Conservation (phyloP, 2,329 filamentous ascomycete genomes). For the Aspergillus ustus region DNA sequence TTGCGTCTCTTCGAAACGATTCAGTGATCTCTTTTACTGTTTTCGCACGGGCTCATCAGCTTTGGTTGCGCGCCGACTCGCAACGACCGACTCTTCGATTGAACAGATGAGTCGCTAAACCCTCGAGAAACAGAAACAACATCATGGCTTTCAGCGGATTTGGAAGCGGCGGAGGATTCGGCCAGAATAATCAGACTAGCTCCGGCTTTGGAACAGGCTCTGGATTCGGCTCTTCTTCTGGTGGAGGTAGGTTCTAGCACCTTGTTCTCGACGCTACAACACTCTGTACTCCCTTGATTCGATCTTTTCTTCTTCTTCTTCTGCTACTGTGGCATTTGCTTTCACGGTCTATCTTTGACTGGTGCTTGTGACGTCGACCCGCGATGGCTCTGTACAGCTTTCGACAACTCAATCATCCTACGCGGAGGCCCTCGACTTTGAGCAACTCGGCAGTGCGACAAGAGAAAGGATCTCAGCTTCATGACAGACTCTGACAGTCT, state of each 20-base stretch:
- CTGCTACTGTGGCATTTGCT: constrained; percentile 3
- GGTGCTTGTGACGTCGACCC: constrained; percentile 38
- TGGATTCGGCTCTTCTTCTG: constrained; percentile 39
- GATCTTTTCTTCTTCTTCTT: constrained; percentile 10
- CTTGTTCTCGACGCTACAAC: background rate
- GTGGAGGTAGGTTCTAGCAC: constrained; percentile 41
- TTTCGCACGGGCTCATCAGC: constrained; percentile 7
- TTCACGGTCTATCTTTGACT: constrained; percentile 23
- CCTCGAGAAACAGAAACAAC: constrained; percentile 27
- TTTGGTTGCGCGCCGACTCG: constrained; percentile 9
- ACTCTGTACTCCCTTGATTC: constrained; percentile 1
- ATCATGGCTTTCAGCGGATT: constrained; percentile 50
- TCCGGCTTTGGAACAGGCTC: constrained; percentile 45
- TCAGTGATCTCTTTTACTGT: background rate
- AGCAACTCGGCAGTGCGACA: constrained; percentile 32
- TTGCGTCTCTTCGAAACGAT: background rate
- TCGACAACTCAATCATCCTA: constrained; percentile 23
- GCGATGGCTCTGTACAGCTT: constrained; percentile 30
- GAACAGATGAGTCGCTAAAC: constrained; percentile 37
- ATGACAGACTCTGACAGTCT: constrained; percentile 46
- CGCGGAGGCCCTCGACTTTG: constrained; percentile 33
- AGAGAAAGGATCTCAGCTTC: constrained; percentile 38
- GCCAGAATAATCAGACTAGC: constrained; percentile 59
- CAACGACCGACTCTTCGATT: constrained; percentile 14
- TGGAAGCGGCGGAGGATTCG: constrained; percentile 57